Evolutionary conservation across 768 basidiomycete genomes (phyloP), one percentile per base, ranked within the genome.

Genomic region (Ramaria sp.): DNA sequence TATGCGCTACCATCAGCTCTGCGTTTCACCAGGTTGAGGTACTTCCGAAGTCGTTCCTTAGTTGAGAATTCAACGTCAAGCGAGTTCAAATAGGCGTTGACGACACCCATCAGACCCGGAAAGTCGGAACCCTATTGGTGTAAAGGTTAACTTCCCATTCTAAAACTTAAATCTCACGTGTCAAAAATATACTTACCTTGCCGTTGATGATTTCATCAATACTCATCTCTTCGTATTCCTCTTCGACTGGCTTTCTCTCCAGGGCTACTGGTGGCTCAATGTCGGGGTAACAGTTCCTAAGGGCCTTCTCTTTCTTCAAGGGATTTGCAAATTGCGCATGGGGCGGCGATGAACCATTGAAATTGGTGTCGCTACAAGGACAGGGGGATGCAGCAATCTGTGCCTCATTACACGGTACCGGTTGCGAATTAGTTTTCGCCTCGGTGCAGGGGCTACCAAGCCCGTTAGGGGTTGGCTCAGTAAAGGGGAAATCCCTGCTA

Each of bases 201-300:
- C 96, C 96, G 63, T 88, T 91, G 70, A 99, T 86, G 51, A 98
- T 89, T 71, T 97, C 91, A 59, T 90, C 74, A 68, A 97, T 78
- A 0, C 87, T 81, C 86, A 95, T 93, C 67, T 95, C 91, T 63
- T 84, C 90, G 60, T 91, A 94, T 69, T 97, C 93, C 7, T 90
- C 82, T 38, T 85, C 80, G 6, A 92, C 73, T 0, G 80, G 75
- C 10, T 70, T 70, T 48, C 65, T 65, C 39, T 68, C 62, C 20
- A 63, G 55, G 41, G 76, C 68, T 45, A 78, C 75, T 1, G 76
- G 78, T 2, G 71, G 67, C n/a, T 83, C 83, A 0, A 75, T 69
- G 15, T 77, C 73, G 3, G 81, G 80, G 66, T 85, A 91, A 67
- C 86, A 88, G 63, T 89, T 91, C 37, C 77, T 73, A 66, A 90